Evolutionary conservation across 1,139 yeast genomes (phyloP), one percentile per base, ranked within the genome.

Genomic region (Protomyces inundatus): DNA sequence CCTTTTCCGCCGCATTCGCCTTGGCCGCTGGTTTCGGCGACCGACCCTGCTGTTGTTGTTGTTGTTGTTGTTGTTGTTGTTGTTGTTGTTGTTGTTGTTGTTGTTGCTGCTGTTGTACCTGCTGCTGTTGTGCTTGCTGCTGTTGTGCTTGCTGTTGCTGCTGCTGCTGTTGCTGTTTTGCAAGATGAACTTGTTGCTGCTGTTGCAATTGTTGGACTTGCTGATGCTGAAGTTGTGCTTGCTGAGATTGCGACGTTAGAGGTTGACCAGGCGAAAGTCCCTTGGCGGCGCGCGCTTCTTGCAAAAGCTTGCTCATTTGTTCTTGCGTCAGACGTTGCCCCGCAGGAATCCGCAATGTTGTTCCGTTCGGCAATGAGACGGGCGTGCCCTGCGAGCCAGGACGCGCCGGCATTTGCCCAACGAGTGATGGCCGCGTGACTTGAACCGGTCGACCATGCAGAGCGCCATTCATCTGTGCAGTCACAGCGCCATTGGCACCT

Each of bases 261-360:
- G 48, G 48, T 16, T 42, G 52, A 9, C 56, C 42, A 16, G 62
- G 56, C 10, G 56, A 45, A 39, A 58, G 39, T 6, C 56, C 56
- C 46, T 52, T 51, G 12, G 53, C 56, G 39, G 54, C 34, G 4
- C 55, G 55, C 30, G 62, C 62, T 46, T 67, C 72, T 51, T 59
- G 69, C 51, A 64, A 71, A 55, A 65, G 69, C 54, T 71, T 73
- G 51, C 68, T 72, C 65, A 57, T 71, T 65, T 66, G 72, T 62
- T 63, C 72, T 59, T 56, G 70, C 64, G 65, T 67, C 67, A 69
- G 74, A 50, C 69, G 73, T 59, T 46, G 68, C 56, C 64, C 64
- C 39, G 61, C 66, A 67, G 65, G 53, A 54, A 61, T 69, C 59
- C 68, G 72, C 54, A 68, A 71, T 54, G 68, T 71, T 2, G 70